Conservation (phyloP, 768 basidiomycete species). For the Suillus tomentosus region DNA sequence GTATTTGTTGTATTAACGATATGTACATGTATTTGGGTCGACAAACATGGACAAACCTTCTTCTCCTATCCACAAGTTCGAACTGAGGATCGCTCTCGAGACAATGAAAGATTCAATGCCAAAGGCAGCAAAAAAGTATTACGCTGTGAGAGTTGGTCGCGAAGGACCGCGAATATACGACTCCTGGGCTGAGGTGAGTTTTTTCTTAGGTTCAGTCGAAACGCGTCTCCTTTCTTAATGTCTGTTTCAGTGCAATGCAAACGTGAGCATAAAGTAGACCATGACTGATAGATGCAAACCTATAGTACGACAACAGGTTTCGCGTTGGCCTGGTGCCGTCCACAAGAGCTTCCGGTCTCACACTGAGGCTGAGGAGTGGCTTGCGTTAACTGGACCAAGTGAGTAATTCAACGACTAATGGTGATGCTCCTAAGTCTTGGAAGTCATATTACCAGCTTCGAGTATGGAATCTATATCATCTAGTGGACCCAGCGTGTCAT, state of each 20-base stretch:
- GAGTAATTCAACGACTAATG: slow-evolving; percentile 8
- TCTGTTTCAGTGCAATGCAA: slow-evolving; percentile 45
- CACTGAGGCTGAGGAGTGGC: slow-evolving; percentile 54
- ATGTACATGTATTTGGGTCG: not conserved
- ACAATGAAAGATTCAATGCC: slow-evolving; percentile 24
- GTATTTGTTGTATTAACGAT: slow-evolving; percentile 1
- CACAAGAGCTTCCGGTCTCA: slow-evolving; percentile 53
- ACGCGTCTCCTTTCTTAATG: slow-evolving; percentile 1
- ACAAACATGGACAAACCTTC: too few relatives aligned
- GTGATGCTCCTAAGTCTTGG: not conserved
- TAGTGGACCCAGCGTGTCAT: not conserved
- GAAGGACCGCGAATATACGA: slow-evolving; percentile 58
- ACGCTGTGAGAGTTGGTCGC: slow-evolving; percentile 61
- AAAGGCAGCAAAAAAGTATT: slow-evolving; percentile 47
- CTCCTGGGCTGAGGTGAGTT: slow-evolving; percentile 61
- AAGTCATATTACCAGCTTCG: not conserved
- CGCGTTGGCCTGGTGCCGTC: slow-evolving; percentile 51
- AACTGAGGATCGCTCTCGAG: not conserved
- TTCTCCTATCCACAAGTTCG: slow-evolving; percentile 3
- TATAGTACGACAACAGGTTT: slow-evolving; percentile 40
- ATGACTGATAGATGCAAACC: not conserved
- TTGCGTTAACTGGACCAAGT: slow-evolving; percentile 26
- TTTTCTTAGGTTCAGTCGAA: not conserved
- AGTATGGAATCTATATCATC: not conserved
- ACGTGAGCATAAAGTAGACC: slow-evolving; percentile 33